phyloP scores from a whole-genome alignment of 495 filamentous ascomycete genomes.

The Aspergillus egyptiacus region DNA sequence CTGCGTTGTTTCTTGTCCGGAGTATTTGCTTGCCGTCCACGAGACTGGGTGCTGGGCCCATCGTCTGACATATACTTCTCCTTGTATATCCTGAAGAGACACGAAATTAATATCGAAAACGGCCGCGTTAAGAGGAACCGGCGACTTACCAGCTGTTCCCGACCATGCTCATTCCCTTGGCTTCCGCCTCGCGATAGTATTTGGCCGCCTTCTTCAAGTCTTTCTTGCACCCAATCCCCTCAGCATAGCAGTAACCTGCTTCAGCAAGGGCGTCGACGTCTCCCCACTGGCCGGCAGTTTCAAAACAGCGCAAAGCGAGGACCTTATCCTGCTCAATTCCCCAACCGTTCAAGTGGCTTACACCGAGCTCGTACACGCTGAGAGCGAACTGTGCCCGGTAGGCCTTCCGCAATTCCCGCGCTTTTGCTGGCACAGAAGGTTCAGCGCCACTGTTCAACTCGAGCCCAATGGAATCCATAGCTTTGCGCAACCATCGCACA shows the following conservation, averaged over 20 bases:
- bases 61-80: constrained; percentile 84
- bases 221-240: constrained; percentile 86
- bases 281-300: constrained; percentile 96
- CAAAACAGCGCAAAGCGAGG: constrained; percentile 85
- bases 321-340: constrained; percentile 88
- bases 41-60: constrained; percentile 40
- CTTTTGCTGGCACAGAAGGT: constrained; percentile 53
- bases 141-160: constrained; percentile 93
- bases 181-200: constrained; percentile 84
- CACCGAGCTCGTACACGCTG: constrained; percentile 90
- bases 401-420: constrained; percentile 63
- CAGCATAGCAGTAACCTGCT: constrained; percentile 80
- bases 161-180: constrained; percentile 92
- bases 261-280: constrained; percentile 89
- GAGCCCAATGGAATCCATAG: constrained; percentile 74
- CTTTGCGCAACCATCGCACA: constrained; percentile 83
- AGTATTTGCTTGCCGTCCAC: constrained; percentile 28
- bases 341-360: constrained; percentile 98
- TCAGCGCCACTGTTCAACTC: constrained; percentile 80
- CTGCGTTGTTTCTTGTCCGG: constrained; percentile 56
- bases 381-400: constrained; percentile 88
- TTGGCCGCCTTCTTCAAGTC: constrained; percentile 90
- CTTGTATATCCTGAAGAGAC: constrained; percentile 74
- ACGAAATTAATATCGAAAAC: constrained; percentile 9
- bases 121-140: not conserved